phyloP scores from a whole-genome alignment of 1,284 basidiomycete species.

The Sanghuangporus sanghuang region DNA sequence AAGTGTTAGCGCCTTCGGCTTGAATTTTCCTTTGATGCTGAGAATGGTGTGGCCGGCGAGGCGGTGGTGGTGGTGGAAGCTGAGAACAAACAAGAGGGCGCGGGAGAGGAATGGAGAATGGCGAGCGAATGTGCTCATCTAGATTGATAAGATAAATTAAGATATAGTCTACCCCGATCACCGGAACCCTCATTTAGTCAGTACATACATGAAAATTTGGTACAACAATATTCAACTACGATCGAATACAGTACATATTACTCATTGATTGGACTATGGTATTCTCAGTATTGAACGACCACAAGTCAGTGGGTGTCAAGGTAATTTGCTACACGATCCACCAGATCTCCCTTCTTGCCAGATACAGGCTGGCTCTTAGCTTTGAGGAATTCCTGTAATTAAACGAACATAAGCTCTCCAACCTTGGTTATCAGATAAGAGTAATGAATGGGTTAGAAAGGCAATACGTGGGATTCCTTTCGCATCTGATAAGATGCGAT shows the following conservation, averaged over 20 bases:
- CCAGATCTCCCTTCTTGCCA: constrained; percentile 67
- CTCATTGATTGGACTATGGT: background rate
- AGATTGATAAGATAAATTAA: constrained; percentile 18
- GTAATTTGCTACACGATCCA: constrained; percentile 60
- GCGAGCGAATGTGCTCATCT: background rate
- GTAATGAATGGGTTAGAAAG: background rate
- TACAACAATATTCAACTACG: background rate
- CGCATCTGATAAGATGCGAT: constrained; percentile 6
- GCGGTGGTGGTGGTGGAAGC: background rate
- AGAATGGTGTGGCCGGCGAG: background rate
- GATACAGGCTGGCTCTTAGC: constrained; percentile 51
- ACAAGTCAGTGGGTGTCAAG: constrained; percentile 39
- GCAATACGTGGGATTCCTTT: background rate
- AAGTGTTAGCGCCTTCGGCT: background rate
- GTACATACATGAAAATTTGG: background rate
- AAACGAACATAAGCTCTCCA: background rate
- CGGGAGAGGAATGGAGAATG: background rate
- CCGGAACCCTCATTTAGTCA: background rate
- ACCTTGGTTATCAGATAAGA: constrained; percentile 14
- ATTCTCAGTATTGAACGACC: background rate
- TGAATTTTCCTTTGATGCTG: background rate
- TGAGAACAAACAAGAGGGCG: background rate
- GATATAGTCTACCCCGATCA: constrained; percentile 13
- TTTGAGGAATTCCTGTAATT: constrained; percentile 59
- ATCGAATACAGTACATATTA: background rate